Evolutionary conservation across 2,329 filamentous ascomycete genomes (phyloP).

Genomic region (Monosporascus sp.): DNA sequence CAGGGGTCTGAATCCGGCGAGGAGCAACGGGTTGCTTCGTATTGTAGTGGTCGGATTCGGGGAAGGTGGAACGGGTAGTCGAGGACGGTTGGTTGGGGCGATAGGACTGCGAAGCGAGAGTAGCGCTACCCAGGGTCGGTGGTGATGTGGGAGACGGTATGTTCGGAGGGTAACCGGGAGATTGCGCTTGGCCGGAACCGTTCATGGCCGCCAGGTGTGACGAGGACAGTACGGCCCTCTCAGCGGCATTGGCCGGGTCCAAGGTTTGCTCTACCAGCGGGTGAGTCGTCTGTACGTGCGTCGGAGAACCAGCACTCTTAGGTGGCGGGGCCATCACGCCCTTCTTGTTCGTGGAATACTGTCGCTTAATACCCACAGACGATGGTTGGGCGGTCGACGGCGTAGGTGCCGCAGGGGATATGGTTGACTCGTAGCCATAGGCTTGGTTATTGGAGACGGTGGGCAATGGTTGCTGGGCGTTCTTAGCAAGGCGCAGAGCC

Average conservation of each 20-base stretch:
- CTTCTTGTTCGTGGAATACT: slow-evolving; percentile 69
- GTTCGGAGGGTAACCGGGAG: slow-evolving; percentile 59
- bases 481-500: slow-evolving; percentile 84
- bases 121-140: slow-evolving; percentile 45
- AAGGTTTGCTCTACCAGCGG: slow-evolving; percentile 58
- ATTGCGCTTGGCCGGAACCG: slow-evolving; percentile 49
- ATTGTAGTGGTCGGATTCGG: slow-evolving; percentile 41
- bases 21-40: slow-evolving; percentile 37
- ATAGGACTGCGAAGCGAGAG: slow-evolving; percentile 57
- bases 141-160: slow-evolving; percentile 66
- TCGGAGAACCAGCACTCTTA: slow-evolving; percentile 67
- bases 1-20: slow-evolving; percentile 57
- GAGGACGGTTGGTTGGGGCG: slow-evolving; percentile 49
- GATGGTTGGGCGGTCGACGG: slow-evolving; percentile 46
- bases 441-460: slow-evolving; percentile 35
- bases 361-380: slow-evolving; percentile 56
- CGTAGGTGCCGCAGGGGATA: slow-evolving; percentile 53
- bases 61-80: slow-evolving; percentile 50
- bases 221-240: slow-evolving; percentile 60
- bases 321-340: slow-evolving; percentile 63
- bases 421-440: slow-evolving; percentile 47
- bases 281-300: slow-evolving; percentile 63
- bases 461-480: slow-evolving; percentile 83
- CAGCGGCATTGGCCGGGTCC: slow-evolving; percentile 63
- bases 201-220: slow-evolving; percentile 68